Percentiles rank a stretch among this genome's conserved stretches.
These are phyloP conservation scores for Fusarium penzigii DNA, from an alignment of 2,329 filamentous ascomycete species.

Conservation along the genomic window DNA sequence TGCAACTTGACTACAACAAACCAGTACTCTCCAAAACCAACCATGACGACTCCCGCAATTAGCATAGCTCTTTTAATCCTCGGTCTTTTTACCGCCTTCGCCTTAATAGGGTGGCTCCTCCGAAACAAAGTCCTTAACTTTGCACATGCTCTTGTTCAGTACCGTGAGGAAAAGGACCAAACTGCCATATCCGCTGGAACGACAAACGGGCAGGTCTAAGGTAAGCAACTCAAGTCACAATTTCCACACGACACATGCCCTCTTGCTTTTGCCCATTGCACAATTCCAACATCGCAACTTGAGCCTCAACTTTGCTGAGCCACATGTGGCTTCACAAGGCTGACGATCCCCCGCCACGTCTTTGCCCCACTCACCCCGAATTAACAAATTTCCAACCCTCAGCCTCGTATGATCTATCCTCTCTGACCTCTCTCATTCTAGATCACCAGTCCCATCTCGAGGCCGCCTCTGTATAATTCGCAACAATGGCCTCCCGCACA, in stretches of 20 bases:
- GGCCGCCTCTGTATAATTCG: slow-evolving; percentile 7
- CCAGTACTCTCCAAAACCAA: not conserved
- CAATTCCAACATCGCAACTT: not conserved
- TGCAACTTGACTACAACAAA: not conserved
- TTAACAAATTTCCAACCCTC: slow-evolving; percentile 28
- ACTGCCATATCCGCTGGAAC: slow-evolving; percentile 8
- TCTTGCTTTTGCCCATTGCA: not conserved
- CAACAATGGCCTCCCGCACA: slow-evolving; percentile 33
- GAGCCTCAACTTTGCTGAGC: slow-evolving; percentile 4
- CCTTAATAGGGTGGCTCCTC: slow-evolving; percentile 31
- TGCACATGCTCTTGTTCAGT: slow-evolving; percentile 26
- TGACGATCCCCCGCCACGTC: slow-evolving; percentile 8
- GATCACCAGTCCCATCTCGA: slow-evolving; percentile 9
- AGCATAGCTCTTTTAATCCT: slow-evolving; percentile 36
- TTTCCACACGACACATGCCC: no score
- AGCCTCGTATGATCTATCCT: slow-evolving; percentile 30
- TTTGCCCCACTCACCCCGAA: slow-evolving; percentile 8
- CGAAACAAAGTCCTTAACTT: slow-evolving; percentile 33
- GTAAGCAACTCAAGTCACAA: not conserved
- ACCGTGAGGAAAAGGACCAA: slow-evolving; percentile 15
- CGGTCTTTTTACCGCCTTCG: slow-evolving; percentile 32
- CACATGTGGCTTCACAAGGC: slow-evolving; percentile 27
- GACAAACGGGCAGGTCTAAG: slow-evolving; percentile 15
- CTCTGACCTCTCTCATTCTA: slow-evolving; percentile 24
- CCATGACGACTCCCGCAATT: slow-evolving; percentile 32